Percentiles rank a stretch among this genome's conserved stretches.
phyloP scores from a whole-genome alignment of 2,329 filamentous ascomycete species.

The Diaporthe batatas region DNA sequence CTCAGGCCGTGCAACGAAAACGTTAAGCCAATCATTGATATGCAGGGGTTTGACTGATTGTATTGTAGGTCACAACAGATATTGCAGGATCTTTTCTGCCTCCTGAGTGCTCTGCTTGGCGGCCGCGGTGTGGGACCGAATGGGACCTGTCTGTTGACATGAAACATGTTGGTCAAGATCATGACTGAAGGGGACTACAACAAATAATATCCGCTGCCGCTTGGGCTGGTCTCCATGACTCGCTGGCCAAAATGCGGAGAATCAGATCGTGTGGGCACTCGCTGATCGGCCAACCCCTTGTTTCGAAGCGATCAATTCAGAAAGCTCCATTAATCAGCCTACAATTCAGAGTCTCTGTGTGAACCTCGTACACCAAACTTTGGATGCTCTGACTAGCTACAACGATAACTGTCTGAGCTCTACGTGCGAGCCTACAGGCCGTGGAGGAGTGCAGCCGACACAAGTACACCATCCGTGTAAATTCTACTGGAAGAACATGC shows the following conservation, averaged over 20 bases:
- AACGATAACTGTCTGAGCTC: too few relatives aligned
- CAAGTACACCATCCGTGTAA: too few relatives aligned
- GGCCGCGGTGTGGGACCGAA: not conserved
- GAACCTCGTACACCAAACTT: too few relatives aligned
- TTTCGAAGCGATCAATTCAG: not conserved
- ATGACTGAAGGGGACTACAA: not conserved
- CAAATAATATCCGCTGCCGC: not conserved
- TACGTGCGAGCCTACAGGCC: too few relatives aligned
- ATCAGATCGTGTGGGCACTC: not conserved
- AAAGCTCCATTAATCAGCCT: not conserved
- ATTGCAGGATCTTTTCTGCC: not conserved
- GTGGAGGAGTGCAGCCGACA: too few relatives aligned
- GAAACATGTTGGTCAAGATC: constrained; percentile 2
- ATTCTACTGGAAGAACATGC: too few relatives aligned
- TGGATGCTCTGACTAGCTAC: too few relatives aligned
- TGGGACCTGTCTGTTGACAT: not conserved
- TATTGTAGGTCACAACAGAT: not conserved
- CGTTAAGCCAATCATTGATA: not conserved
- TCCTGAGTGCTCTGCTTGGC: not conserved
- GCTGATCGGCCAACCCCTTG: not conserved
- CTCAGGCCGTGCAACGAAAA: not conserved
- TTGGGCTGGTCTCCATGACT: not conserved
- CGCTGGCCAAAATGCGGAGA: not conserved
- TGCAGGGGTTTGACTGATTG: not conserved
- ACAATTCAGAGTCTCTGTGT: too few relatives aligned